Evolutionary conservation across 768 basidiomycete genomes (phyloP).

Genomic region (Flagelloscypha sp.): DNA sequence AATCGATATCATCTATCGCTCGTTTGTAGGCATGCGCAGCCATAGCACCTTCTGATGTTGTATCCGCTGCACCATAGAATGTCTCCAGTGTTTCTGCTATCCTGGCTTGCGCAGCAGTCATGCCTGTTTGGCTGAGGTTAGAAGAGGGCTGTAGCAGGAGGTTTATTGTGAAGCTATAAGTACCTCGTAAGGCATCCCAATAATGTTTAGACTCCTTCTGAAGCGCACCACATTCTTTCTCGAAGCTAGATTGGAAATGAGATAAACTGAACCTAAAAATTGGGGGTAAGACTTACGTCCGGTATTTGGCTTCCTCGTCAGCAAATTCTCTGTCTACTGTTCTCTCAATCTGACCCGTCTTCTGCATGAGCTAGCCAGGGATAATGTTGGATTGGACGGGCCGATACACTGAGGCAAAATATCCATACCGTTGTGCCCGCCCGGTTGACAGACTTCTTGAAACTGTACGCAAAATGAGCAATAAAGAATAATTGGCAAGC

Average conservation of each 20-base stretch:
- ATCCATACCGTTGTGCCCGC: constrained; percentile 77
- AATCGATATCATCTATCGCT: constrained; percentile 89
- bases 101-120: constrained; percentile 88
- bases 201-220: constrained; percentile 96
- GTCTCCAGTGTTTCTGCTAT: constrained; percentile 90
- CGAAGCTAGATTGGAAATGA: constrained; percentile 57
- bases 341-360: constrained; percentile 95
- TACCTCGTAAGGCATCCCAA: constrained; percentile 89
- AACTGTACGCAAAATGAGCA: constrained; percentile 33
- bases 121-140: constrained; percentile 43
- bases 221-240: constrained; percentile 89
- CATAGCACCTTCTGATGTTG: constrained; percentile 87
- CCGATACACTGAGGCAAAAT: constrained; percentile 7
- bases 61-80: constrained; percentile 85
- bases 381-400: constrained; percentile 11
- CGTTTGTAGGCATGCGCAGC: constrained; percentile 94
- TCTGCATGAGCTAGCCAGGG: constrained; percentile 72
- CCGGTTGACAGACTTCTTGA: constrained; percentile 91
- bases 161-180: constrained; percentile 22
- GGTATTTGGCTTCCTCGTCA: constrained; percentile 86
- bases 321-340: constrained; percentile 92
- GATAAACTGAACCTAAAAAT: constrained; percentile 5
- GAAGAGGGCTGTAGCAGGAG: constrained; percentile 1
- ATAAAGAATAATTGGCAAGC: not conserved
- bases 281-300: constrained; percentile 51